These are phyloP conservation scores for Colletotrichum australisinense DNA, from an alignment of 2,329 filamentous ascomycete genomes.

Conservation along the genomic window DNA sequence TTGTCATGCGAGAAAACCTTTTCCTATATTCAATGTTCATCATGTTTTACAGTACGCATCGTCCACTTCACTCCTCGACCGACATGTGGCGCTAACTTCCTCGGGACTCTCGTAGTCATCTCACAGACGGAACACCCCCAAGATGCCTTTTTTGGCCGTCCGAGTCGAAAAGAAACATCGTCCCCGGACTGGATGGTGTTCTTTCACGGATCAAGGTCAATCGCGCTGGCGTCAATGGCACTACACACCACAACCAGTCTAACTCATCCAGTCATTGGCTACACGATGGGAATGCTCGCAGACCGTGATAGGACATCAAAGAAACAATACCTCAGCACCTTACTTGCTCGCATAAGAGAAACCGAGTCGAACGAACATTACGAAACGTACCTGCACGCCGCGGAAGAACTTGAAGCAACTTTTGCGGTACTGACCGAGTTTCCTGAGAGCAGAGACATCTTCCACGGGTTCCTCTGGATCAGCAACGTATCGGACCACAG, in stretches of 20 bases:
- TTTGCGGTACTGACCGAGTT: not conserved
- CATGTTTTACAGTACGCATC: not conserved
- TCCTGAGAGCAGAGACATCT: conserved; percentile 41
- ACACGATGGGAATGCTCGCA: not conserved
- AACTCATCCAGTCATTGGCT: conserved; percentile 1
- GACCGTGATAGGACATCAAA: not conserved
- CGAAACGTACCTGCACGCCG: not conserved
- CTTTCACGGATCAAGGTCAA: conserved; percentile 1
- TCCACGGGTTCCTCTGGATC: conserved; percentile 53
- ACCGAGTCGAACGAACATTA: not conserved
- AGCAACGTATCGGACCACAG: conserved; percentile 44
- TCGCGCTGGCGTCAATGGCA: not conserved
- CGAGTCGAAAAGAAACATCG: not conserved
- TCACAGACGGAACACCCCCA: conserved; percentile 5
- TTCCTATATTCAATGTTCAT: conserved; percentile 10
- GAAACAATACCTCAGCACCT: not conserved
- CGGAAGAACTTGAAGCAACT: not conserved
- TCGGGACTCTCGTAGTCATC: not conserved
- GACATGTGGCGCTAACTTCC: no score
- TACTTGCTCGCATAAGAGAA: not conserved
- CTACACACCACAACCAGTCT: not conserved
- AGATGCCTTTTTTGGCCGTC: not conserved
- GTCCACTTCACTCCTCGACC: no score
- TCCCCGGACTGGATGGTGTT: not conserved
- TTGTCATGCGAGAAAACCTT: not conserved